Base-by-base conservation (phyloP, 306 rosid species). In the Senna tora region DNA sequence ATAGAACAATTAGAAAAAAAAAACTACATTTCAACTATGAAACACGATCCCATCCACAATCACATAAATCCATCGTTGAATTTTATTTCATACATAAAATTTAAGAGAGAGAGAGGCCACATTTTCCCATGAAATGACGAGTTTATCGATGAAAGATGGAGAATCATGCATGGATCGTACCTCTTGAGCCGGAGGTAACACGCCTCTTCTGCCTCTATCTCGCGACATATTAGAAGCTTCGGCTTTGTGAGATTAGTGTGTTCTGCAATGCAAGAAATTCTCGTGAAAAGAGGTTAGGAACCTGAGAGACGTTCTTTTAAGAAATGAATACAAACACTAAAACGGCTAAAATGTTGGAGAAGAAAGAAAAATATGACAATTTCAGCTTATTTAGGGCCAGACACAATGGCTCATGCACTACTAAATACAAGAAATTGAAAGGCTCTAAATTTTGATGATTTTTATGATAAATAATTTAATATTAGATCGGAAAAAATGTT, bases 111-210 rank as follows among this genome's bases (percentile, higher is more conserved):
- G 1, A 4, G 39, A 5, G 13, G 4, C 6, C 41, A 8, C 9
- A 17, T 56, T 43, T 0, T 72, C 56, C 58, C 19, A 8, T 33
- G 2, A 53, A 69, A 54, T 50, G 3, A 69, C 60, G 22, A 54
- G 39, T 33, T 58, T 5, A 19, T n/a, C n/a, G n/a, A n/a, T 15
- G 46, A 67, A 50, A 7, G 13, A 41, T 10, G 0, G 1, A 8
- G 17, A 43, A 11, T 43, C 49, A 43, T 43, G 49, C 49, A 43
- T 43, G 49, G 49, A 21, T 9, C 33, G 21, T 36, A 62, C 98
- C 98, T 87, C 90, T 69, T 80, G 85, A 63, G 81, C 98, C 15
- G 96, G 96, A 71, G 98, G 98, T 17, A 90, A 81, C 32, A 80
- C 81, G 64, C 50, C 71, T 81, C 84, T 84, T 80, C 9, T 86